Evolutionary conservation across 2,329 filamentous ascomycete species (phyloP).

Genomic region (Cladosporium sp.): DNA sequence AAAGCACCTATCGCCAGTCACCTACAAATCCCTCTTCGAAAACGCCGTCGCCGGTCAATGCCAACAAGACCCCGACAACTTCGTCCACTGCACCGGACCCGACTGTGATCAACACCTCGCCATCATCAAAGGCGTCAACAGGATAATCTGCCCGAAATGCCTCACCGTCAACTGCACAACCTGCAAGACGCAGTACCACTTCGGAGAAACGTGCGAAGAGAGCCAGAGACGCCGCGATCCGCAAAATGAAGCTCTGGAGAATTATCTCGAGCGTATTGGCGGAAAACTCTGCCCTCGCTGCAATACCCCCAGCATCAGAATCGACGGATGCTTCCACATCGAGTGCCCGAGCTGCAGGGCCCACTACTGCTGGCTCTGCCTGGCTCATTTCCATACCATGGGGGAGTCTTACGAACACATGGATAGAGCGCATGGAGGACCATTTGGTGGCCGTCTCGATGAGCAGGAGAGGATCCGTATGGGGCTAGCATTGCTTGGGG

Average conservation of each 20-base stretch:
- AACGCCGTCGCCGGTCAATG: constrained; percentile 2
- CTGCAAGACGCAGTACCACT: constrained; percentile 17
- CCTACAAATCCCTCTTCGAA: background rate
- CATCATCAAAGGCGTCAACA: background rate
- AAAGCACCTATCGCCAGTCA: background rate
- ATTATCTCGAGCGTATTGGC: background rate
- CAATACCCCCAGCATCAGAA: constrained; percentile 4
- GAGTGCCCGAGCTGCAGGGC: constrained; percentile 12
- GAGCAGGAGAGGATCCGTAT: background rate
- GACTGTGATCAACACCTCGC: constrained; percentile 5
- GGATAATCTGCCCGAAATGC: constrained; percentile 19
- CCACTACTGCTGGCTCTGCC: constrained; percentile 20
- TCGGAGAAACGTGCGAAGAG: constrained; percentile 19
- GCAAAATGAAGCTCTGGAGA: background rate
- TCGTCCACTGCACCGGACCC: constrained; percentile 11
- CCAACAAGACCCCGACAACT: constrained; percentile 9
- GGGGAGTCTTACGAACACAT: constrained; percentile 16
- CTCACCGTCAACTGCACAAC: constrained; percentile 19
- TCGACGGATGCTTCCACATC: constrained; percentile 19
- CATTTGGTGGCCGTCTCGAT: background rate
- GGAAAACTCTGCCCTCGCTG: constrained; percentile 20
- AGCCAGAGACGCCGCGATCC: constrained; percentile 9
- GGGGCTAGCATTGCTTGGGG: background rate
- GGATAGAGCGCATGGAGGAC: constrained; percentile 11
- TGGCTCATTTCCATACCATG: background rate